phyloP scores from a whole-genome alignment of 2,329 filamentous ascomycete genomes.

The Talaromyces sp. region DNA sequence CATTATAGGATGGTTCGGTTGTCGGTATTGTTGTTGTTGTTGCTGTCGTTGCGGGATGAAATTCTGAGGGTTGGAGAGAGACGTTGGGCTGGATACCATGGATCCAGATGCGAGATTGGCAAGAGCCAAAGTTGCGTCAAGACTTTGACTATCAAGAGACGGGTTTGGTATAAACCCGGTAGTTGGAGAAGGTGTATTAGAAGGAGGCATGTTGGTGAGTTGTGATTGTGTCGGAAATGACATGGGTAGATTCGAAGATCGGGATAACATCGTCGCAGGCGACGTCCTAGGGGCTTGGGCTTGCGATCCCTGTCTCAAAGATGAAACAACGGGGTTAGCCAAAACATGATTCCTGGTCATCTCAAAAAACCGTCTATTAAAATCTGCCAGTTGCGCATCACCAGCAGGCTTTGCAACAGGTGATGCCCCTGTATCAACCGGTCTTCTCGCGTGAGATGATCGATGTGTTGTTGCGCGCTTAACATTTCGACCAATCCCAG shows the following conservation, averaged over 20 bases:
- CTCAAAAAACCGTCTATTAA: conserved; percentile 32
- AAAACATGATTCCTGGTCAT: conserved; percentile 31
- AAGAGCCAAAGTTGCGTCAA: conserved; percentile 15
- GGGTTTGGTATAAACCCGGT: background rate
- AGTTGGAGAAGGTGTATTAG: background rate
- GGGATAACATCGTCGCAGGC: conserved; percentile 14
- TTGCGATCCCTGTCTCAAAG: conserved; percentile 18
- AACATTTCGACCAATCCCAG: conserved; percentile 25
- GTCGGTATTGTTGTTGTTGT: background rate
- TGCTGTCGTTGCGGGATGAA: conserved; percentile 1
- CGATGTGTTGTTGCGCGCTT: conserved; percentile 13
- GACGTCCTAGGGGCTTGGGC: conserved; percentile 21
- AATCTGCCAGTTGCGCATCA: conserved; percentile 21
- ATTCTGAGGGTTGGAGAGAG: background rate
- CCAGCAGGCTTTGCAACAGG: background rate
- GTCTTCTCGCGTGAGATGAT: background rate
- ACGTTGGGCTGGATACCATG: background rate
- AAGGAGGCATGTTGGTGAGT: background rate
- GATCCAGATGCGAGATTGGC: conserved; percentile 9
- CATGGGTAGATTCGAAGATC: conserved; percentile 16
- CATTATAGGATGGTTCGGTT: background rate
- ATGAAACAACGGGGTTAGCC: conserved; percentile 19
- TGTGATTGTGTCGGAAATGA: conserved; percentile 11
- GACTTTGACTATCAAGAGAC: conserved; percentile 4
- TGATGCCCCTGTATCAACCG: background rate